A percentile compares a stretch with the other conserved stretches of the same genome.
Conservation (phyloP, 2,329 filamentous ascomycete genomes). For the Didymella keratinophila region DNA sequence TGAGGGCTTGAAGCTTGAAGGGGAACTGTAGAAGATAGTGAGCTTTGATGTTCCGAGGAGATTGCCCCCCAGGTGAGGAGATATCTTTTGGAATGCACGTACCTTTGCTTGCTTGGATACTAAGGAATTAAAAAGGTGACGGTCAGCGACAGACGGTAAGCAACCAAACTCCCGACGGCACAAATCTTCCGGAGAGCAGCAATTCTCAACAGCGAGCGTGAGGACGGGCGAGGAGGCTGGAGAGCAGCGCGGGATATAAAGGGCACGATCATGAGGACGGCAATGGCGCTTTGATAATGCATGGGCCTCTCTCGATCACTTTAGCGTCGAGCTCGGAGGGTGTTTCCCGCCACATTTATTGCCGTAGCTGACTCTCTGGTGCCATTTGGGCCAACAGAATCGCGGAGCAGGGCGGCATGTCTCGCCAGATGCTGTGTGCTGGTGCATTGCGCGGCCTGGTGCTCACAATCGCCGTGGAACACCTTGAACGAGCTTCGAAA, state of each 20-base stretch:
- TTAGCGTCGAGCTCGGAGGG: constrained; percentile 20
- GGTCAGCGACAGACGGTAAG: constrained; percentile 36
- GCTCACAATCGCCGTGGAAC: constrained; percentile 11
- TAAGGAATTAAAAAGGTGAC: constrained; percentile 18
- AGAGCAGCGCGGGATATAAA: constrained; percentile 39
- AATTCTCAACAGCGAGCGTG: constrained; percentile 42
- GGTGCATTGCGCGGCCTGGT: constrained; percentile 17
- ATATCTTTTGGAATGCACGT: constrained; percentile 20
- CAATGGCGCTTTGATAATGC: constrained; percentile 19
- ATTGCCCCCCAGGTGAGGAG: constrained; percentile 13
- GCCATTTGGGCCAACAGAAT: constrained; percentile 16
- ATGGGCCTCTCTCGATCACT: constrained; percentile 23
- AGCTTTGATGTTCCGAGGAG: constrained; percentile 14
- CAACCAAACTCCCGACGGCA: constrained; percentile 11
- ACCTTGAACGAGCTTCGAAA: constrained; percentile 10
- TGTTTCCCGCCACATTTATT: constrained; percentile 18
- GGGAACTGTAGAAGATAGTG: constrained; percentile 5
- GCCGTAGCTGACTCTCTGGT: constrained; percentile 14
- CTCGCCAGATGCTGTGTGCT: constrained; percentile 23
- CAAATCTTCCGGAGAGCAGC: constrained; percentile 22
- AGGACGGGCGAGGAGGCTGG: constrained; percentile 28
- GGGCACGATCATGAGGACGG: constrained; percentile 33
- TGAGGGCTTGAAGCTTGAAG: constrained; percentile 5
- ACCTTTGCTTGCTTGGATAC: constrained; percentile 17
- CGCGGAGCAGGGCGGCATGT: constrained; percentile 19